These are phyloP conservation scores for Penicillium sp. DNA, from an alignment of 2,329 filamentous ascomycete species.

Conservation along the genomic window DNA sequence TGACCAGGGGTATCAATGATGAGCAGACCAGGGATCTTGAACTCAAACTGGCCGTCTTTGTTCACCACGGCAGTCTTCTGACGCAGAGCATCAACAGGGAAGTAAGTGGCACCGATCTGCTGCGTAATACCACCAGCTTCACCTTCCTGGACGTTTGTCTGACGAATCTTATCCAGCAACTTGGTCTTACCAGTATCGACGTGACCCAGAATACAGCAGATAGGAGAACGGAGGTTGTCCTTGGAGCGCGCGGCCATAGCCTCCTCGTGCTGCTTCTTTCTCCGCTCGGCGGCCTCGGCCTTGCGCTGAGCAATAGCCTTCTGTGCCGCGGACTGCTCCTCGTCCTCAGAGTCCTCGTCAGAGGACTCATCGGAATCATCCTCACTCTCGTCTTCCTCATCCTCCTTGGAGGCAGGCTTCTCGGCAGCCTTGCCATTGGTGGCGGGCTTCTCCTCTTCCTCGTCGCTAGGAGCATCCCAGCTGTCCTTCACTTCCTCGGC, in stretches of 20 bases:
- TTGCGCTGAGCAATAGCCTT: conserved; percentile 70
- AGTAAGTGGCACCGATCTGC: conserved; percentile 98
- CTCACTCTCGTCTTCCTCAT: conserved; percentile 17
- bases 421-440: too few relatives aligned
- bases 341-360: conserved; percentile 47
- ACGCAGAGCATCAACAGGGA: conserved; percentile 84
- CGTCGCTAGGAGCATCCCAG: conserved; percentile 70
- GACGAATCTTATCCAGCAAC: conserved; percentile 92
- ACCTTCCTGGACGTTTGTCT: conserved; percentile 97
- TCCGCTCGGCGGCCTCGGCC: conserved; percentile 76
- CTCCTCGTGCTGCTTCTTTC: conserved; percentile 82
- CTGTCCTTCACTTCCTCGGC: conserved; percentile 79
- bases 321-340: conserved; percentile 64
- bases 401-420: too few relatives aligned
- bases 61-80: conserved; percentile 93
- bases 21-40: conserved; percentile 93
- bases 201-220: conserved; percentile 99
- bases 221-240: conserved; percentile 90
- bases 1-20: conserved; percentile 98
- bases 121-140: conserved; percentile 99
- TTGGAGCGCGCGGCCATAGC: conserved; percentile 83
- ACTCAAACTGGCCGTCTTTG: conserved; percentile 77
- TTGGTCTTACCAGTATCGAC: conserved; percentile 99
- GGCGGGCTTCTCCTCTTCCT: too few relatives aligned
- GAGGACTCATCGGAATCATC: conserved; percentile 38